Evolutionary conservation across 2,329 filamentous ascomycete genomes (phyloP).

Genomic region (Mycogone perniciosa): DNA sequence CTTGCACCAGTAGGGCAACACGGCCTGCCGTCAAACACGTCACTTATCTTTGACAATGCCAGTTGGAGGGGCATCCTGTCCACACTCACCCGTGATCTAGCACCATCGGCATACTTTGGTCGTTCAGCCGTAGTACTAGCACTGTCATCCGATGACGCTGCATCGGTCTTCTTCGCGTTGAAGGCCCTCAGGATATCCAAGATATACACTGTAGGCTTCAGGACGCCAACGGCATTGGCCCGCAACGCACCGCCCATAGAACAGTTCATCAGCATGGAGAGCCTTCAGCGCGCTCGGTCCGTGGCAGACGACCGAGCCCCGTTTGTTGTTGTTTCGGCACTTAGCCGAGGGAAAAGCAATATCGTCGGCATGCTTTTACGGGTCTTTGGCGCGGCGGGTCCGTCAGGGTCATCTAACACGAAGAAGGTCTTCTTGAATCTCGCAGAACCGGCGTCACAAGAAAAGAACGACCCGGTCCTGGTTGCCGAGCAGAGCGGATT

Average conservation of each 20-base stretch:
- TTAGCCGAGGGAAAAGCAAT: slow-evolving; percentile 71
- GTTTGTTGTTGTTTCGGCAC: slow-evolving; percentile 74
- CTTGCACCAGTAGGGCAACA: slow-evolving; percentile 20
- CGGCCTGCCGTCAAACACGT: slow-evolving; percentile 42
- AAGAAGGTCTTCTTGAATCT: slow-evolving; percentile 76
- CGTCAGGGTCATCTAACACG: slow-evolving; percentile 31
- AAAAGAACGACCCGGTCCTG: slow-evolving; percentile 58
- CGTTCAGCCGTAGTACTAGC: slow-evolving; percentile 72
- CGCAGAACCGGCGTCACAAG: slow-evolving; percentile 49
- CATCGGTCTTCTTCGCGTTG: slow-evolving; percentile 71
- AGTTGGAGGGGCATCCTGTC: slow-evolving; percentile 81
- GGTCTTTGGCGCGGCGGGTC: slow-evolving; percentile 51
- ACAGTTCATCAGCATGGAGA: slow-evolving; percentile 70
- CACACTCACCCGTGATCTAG: slow-evolving; percentile 73
- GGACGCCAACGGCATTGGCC: slow-evolving; percentile 54
- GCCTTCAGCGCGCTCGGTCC: slow-evolving; percentile 46
- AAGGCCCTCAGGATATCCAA: slow-evolving; percentile 69
- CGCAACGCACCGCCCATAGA: slow-evolving; percentile 62
- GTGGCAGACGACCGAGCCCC: slow-evolving; percentile 52
- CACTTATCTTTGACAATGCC: slow-evolving; percentile 72
- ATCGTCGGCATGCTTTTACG: slow-evolving; percentile 72
- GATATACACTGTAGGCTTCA: slow-evolving; percentile 81
- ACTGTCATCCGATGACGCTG: slow-evolving; percentile 66
- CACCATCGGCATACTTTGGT: slow-evolving; percentile 72
- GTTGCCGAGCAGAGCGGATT: slow-evolving; percentile 71